Evolutionary conservation across 2,329 filamentous ascomycete genomes (phyloP).

Genomic region (Penicillium sp.): DNA sequence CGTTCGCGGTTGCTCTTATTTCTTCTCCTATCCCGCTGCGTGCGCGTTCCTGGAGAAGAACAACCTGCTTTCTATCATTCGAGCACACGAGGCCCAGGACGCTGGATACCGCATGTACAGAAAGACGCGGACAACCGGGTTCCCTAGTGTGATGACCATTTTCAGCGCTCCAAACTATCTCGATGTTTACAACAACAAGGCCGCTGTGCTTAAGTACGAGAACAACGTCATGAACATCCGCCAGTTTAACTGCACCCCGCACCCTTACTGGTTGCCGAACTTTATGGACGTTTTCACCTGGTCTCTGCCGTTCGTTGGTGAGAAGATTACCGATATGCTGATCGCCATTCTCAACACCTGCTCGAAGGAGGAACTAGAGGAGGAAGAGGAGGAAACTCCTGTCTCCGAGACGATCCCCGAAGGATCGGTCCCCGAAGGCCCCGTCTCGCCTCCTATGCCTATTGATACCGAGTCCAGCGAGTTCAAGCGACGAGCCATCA

Average conservation of each 20-base stretch:
- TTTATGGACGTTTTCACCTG: conserved; percentile 99
- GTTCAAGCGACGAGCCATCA: conserved; percentile 93
- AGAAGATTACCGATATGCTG: conserved; percentile 99
- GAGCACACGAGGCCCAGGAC: conserved; percentile 97
- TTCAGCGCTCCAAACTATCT: conserved; percentile 99
- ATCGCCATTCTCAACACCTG: conserved; percentile 98
- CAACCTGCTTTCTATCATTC: conserved; percentile 93
- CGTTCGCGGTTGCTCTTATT: conserved; percentile 97
- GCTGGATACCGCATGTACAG: conserved; percentile 99
- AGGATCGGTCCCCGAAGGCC: conserved; percentile 49
- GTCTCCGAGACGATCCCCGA: conserved; percentile 47
- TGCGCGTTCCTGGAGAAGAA: conserved; percentile 99
- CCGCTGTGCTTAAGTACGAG: conserved; percentile 97
- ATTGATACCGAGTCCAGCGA: conserved; percentile 84
- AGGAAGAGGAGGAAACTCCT: conserved; percentile 79
- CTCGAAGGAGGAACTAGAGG: conserved; percentile 96
- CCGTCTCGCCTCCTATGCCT: conserved; percentile 69
- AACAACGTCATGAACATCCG: conserved; percentile 99
- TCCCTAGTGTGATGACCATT: conserved; percentile 99
- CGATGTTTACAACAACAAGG: conserved; percentile 99
- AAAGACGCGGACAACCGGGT: conserved; percentile 95
- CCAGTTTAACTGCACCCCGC: conserved; percentile 98
- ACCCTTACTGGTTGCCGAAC: conserved; percentile 99
- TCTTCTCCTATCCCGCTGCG: conserved; percentile 96
- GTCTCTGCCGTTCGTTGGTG: conserved; percentile 96